Conservation (phyloP, 352 stramenopile species). For the Heterotrichella gracilis region DNA sequence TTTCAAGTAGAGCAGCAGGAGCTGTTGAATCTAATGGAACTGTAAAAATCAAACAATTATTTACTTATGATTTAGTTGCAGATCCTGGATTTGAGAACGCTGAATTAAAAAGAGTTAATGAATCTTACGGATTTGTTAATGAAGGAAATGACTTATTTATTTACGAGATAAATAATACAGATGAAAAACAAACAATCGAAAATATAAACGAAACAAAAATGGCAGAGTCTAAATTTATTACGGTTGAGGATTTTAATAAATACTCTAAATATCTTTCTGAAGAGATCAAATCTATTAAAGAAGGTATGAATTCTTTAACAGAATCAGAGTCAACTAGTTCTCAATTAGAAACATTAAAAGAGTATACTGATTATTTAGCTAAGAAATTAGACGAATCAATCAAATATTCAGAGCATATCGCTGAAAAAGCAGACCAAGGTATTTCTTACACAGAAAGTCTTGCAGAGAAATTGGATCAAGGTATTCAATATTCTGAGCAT, state of each 20-base stretch:
- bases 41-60: slow-evolving; percentile 11
- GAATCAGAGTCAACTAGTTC: too few species aligned
- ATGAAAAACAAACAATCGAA: too few species aligned
- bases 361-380: not conserved
- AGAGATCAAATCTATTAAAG: too few species aligned
- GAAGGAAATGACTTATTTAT: too few species aligned
- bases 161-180: too few species aligned
- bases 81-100: not conserved
- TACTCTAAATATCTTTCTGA: slow-evolving; percentile 13
- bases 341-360: too few species aligned
- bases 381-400: slow-evolving; percentile 1
- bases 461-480: slow-evolving; percentile 3
- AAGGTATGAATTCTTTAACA: too few species aligned
- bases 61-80: slow-evolving; percentile 12
- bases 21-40: not conserved
- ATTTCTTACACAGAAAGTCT: not conserved
- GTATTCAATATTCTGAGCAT: slow-evolving; percentile 7
- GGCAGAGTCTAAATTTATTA: too few species aligned
- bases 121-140: slow-evolving; percentile 10
- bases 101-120: slow-evolving; percentile 9
- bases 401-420: slow-evolving; percentile 5
- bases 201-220: too few species aligned
- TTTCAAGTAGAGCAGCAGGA: not conserved
- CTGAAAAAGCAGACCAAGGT: not conserved
- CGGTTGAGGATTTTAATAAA: too few species aligned